phyloP scores from a whole-genome alignment of 805 yeast genomes.

The Kluyveromyces dobzhanskii region DNA sequence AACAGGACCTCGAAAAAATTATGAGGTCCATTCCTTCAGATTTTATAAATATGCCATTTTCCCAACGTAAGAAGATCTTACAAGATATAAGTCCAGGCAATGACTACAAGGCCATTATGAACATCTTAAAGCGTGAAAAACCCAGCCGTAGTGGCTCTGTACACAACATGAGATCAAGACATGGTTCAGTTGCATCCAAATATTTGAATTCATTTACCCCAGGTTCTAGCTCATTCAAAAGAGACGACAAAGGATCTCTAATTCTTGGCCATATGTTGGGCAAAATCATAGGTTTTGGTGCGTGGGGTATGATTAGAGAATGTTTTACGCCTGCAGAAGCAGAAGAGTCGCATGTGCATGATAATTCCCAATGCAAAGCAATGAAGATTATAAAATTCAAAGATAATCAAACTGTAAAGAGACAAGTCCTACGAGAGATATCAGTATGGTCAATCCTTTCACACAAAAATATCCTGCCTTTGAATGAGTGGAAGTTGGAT shows the following conservation, averaged over 20 bases:
- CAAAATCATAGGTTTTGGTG: slow-evolving; percentile 75
- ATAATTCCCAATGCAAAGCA: slow-evolving; percentile 38
- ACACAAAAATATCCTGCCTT: slow-evolving; percentile 57
- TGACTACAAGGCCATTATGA: slow-evolving; percentile 28
- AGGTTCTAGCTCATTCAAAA: slow-evolving; percentile 16
- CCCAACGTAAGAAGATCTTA: slow-evolving; percentile 44
- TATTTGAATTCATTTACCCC: slow-evolving; percentile 28
- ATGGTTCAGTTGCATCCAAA: slow-evolving; percentile 29
- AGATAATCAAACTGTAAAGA: slow-evolving; percentile 42
- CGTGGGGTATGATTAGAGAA: slow-evolving; percentile 82
- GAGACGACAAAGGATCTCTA: slow-evolving; percentile 60
- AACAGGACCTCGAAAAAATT: slow-evolving; percentile 23
- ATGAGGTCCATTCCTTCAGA: slow-evolving; percentile 38
- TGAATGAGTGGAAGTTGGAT: slow-evolving; percentile 55
- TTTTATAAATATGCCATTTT: slow-evolving; percentile 49
- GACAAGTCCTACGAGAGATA: slow-evolving; percentile 62
- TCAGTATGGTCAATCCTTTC: slow-evolving; percentile 63
- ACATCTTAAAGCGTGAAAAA: slow-evolving; percentile 21
- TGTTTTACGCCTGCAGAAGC: slow-evolving; percentile 30
- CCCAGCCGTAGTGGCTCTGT: slow-evolving; percentile 18
- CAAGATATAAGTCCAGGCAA: slow-evolving; percentile 31
- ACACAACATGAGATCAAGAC: slow-evolving; percentile 14
- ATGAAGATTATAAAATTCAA: slow-evolving; percentile 52
- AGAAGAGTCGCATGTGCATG: slow-evolving; percentile 17
- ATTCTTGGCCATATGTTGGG: slow-evolving; percentile 60